Conservation (phyloP, 169 alveolate genomes). For the Plasmodium malariae region DNA sequence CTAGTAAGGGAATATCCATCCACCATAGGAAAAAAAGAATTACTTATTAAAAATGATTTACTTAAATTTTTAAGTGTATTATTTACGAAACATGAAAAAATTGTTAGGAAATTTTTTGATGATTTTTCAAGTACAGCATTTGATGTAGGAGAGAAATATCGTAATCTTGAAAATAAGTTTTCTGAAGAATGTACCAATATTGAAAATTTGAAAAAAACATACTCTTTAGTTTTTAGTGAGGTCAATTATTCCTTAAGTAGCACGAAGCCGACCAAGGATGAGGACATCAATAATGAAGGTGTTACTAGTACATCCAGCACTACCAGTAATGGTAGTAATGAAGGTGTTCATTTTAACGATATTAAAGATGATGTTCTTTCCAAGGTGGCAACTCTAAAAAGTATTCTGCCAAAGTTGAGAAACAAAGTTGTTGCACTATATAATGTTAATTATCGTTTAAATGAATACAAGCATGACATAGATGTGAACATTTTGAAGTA, state of each 20-base stretch:
- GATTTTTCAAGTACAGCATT: background rate
- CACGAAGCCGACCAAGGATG: slow-evolving; percentile 1
- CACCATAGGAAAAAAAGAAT: slow-evolving; percentile 5
- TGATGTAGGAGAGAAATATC: slow-evolving; percentile 17
- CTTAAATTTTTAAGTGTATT: slow-evolving; percentile 14
- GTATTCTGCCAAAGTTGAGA: background rate
- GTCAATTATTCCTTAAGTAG: background rate
- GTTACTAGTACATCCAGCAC: too few species aligned
- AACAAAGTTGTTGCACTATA: background rate
- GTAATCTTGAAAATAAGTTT: slow-evolving; percentile 3
- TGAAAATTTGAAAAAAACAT: background rate
- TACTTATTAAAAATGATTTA: slow-evolving; percentile 4
- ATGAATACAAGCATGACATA: slow-evolving; percentile 8
- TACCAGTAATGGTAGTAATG: background rate
- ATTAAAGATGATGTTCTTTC: background rate
- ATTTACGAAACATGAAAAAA: slow-evolving; percentile 1
- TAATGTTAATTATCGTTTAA: slow-evolving; percentile 1
- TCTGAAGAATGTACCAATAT: slow-evolving; percentile 14
- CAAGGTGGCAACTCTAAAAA: background rate
- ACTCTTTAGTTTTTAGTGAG: background rate
- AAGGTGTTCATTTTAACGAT: slow-evolving; percentile 8
- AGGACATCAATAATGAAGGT: too few species aligned
- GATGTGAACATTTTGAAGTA: slow-evolving; percentile 6
- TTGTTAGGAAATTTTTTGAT: background rate
- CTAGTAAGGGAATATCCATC: slow-evolving; percentile 13